Base-by-base conservation (phyloP, 75 land plant genomes). In the Larix kaempferi region DNA sequence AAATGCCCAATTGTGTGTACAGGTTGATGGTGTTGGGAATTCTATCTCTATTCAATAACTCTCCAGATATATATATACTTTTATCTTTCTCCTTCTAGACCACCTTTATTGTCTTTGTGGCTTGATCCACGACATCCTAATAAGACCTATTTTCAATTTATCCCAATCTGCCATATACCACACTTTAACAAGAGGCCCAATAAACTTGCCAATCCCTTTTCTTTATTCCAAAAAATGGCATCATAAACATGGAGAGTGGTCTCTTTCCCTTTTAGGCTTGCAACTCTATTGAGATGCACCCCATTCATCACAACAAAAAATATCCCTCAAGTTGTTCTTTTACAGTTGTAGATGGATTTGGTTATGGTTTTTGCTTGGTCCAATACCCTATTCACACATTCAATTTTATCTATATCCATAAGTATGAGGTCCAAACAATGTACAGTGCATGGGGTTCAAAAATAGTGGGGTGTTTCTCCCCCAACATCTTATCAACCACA, bases 361-460 rank as follows among this genome's bases (percentile, higher is more conserved):
- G 83, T 71, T 23, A 86, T 80, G 39, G 23, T 80, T 62, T 79
- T 83, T 82, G 33, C 33, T 71, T 78, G 84, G 52, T 86, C 82
- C 22, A 88, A 17, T 13, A 83, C 82, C 6, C 37, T 65, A 15
- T 71, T 74, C 2, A 81, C 72, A 85, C 87, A 83, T 59, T 76
- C 78, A 26, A 54, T 59, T 41, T 79, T 82, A 69, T 80, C 67
- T 25, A 84, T 81, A 74, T 85, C 87, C 65, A 83, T 85, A 69
- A 82, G 73, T 76, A 88, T 82, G 49, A 78, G 58, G 54, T 83
- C 80, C 41, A 88, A 63, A 60, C 82, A 88, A 76, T 73, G 73
- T 27, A 85, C 69, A 65, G 82, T 81, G 78, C 83, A 88, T 23
- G 90, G 87, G 60, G 77, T 71, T 83, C 83, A 83, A 85, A 84